Percentiles rank a stretch among this genome's conserved stretches.
Conservation (phyloP, 2,329 filamentous ascomycete species). For the Teratosphaeria gauchensis region DNA sequence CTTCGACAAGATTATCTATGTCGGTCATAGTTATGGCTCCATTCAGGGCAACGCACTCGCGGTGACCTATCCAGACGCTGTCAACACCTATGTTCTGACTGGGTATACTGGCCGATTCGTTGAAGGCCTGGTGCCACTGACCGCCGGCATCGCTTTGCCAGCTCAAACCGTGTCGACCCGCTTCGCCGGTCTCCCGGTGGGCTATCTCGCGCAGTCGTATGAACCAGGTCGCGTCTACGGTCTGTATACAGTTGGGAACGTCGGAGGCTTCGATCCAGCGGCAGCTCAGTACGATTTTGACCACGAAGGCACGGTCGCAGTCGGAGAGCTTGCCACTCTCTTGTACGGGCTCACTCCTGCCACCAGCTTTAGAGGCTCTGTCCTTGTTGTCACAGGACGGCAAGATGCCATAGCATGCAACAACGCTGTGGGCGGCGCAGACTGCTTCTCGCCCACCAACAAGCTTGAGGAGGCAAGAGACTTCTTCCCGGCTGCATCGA, state of each 20-base stretch:
- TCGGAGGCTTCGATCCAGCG: not conserved
- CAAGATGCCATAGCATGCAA: not conserved
- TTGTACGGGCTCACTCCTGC: not conserved
- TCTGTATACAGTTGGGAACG: not conserved
- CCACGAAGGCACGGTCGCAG: not conserved
- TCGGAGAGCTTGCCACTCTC: not conserved
- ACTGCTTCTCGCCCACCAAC: not conserved
- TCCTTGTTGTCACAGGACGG: not conserved
- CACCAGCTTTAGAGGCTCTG: not conserved
- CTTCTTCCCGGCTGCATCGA: not conserved
- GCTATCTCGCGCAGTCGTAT: slow-evolving; percentile 1
- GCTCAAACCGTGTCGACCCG: not conserved
- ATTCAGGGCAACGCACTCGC: not conserved
- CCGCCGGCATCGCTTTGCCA: not conserved
- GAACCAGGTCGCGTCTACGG: not conserved
- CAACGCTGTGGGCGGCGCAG: not conserved
- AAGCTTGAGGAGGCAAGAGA: not conserved
- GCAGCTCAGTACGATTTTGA: not conserved
- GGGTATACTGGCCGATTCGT: not conserved
- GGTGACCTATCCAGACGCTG: not conserved
- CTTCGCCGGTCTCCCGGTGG: not conserved
- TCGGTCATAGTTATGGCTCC: not conserved
- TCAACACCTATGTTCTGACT: not conserved
- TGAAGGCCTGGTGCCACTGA: not conserved
- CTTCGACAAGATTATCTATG: not conserved